Base-by-base conservation (phyloP, 768 basidiomycete genomes). In the Rhodotorula diobovata region DNA sequence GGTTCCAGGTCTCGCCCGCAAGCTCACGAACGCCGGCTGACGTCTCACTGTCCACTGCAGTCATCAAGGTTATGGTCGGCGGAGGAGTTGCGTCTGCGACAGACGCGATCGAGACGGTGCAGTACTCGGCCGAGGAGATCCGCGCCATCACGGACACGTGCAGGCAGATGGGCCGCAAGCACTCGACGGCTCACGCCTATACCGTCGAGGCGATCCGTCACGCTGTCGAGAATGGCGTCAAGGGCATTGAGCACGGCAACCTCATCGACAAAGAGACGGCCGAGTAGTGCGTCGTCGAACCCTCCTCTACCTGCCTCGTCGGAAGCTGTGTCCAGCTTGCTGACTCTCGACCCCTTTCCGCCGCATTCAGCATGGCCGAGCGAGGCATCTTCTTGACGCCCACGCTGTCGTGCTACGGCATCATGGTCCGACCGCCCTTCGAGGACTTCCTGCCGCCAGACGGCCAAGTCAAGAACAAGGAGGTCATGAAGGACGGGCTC, bases 231-330 rank as follows among this genome's bases (percentile, higher is more conserved):
- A 83, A 83, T 60, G 83, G 84, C 18, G 81, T 83, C 11, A 71
- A 66, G 20, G 83, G 83, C 8, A 84, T 84, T 59, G 84, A 84
- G 67, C 84, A 84, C 64, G 84, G 84, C 10, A 84, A 84, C 72
- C 76, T 84, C 18, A 79, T 84, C 23, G 82, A 82, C 61, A 46
- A 74, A 15, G 71, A 79, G 18, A 83, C 83, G 9, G 83, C 83
- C 1, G 74, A 80, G 46, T 68, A 81, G 58, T 59, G 58, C 37
- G 58, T 43, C n/a, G 12, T 18, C 25, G 37, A 23, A 10, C 12
- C 11, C 30, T 46, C 43, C 20, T 43, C 30, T 30, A 11, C 16
- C 5, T 30, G 25, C 6, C 8, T 30, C 23, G 16, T 7, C 8
- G 41, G 7, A 16, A 25, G n/a, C n/a, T n/a, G n/a, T n/a, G n/a